Conservation (phyloP, 78 protist species). For the Blattamonas nauphoetae region DNA sequence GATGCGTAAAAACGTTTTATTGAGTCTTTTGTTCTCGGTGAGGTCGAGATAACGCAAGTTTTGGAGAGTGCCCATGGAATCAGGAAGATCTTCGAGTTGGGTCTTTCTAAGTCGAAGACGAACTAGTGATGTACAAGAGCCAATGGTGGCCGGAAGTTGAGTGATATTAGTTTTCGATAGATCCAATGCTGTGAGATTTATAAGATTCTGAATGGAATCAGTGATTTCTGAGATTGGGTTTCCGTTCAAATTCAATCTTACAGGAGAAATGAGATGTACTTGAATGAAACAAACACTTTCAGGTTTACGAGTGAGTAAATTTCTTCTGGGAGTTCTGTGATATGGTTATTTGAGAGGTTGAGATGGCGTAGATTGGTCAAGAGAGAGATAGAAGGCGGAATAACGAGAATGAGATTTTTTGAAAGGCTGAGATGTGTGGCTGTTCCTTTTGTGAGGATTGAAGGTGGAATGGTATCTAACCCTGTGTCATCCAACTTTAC, state of each 20-base stretch:
- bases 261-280: no score
- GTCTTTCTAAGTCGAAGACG: neutral
- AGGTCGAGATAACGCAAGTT: no score
- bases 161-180: neutral
- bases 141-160: neutral
- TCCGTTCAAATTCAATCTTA: neutral
- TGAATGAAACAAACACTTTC: no score
- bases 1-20: neutral
- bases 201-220: neutral
- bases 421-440: neutral
- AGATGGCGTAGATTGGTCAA: neutral
- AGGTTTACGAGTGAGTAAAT: no score
- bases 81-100: neutral
- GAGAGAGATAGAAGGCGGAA: neutral
- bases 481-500: neutral
- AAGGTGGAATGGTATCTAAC: neutral
- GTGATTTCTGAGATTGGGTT: neutral
- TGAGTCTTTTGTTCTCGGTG: neutral
- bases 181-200: neutral
- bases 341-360: neutral
- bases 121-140: neutral
- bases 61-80: neutral
- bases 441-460: neutral
- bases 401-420: neutral
- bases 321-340: neutral